Evolutionary conservation across 2,329 filamentous ascomycete genomes (phyloP).

Genomic region (Nemania sp.): DNA sequence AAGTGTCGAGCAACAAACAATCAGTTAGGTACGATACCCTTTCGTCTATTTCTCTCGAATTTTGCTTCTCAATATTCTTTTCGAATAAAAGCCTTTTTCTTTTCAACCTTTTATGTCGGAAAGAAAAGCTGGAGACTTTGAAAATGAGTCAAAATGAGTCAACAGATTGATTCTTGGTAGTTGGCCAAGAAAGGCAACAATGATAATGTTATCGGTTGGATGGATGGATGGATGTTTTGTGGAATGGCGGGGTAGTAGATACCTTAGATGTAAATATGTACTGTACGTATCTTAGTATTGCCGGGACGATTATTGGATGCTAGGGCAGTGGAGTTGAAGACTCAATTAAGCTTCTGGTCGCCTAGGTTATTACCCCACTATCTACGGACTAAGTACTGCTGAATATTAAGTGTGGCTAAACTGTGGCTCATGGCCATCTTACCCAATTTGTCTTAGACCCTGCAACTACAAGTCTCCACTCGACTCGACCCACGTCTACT

Average conservation of each 20-base stretch:
- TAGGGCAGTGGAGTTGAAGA: not conserved
- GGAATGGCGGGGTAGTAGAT: not conserved
- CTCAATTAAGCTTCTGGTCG: too few relatives aligned
- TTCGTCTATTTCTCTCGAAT: not conserved
- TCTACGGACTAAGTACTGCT: too few relatives aligned
- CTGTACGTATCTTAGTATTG: not conserved
- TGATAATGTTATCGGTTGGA: not conserved
- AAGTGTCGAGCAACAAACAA: not conserved
- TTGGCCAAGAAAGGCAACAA: too few relatives aligned
- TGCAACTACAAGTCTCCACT: too few relatives aligned
- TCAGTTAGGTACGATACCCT: not conserved
- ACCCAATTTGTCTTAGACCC: not conserved
- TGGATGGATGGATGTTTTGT: not conserved
- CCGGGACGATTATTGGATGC: not conserved
- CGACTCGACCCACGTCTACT: conserved; percentile 1
- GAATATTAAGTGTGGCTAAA: not conserved
- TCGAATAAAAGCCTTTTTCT: too few relatives aligned
- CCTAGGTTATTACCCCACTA: too few relatives aligned
- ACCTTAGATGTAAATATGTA: not conserved
- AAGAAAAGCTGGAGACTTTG: not conserved
- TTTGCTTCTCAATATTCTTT: not conserved
- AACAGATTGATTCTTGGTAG: too few relatives aligned
- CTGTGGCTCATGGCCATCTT: not conserved
- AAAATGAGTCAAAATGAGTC: not conserved
- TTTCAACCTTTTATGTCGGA: not conserved